Percentiles rank a stretch among this genome's conserved stretches.
phyloP scores from a whole-genome alignment of 2,329 filamentous ascomycete species.

The Trichoderma polysporum region DNA sequence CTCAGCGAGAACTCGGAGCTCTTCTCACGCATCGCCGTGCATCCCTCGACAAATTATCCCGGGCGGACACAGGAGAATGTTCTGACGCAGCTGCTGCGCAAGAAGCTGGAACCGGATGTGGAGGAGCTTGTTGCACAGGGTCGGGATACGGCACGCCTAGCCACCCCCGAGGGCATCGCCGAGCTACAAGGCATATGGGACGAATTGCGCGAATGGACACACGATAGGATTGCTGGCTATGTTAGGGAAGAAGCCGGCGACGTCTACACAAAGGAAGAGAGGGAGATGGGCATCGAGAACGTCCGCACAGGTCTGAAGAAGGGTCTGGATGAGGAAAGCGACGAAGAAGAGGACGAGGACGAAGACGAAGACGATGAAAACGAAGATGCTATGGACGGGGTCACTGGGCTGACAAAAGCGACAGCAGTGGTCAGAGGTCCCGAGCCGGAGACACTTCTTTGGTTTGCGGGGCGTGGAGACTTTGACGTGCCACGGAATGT shows the following conservation, averaged over 20 bases:
- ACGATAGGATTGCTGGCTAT: conserved; percentile 42
- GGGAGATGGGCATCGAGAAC: conserved; percentile 62
- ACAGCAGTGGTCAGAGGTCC: conserved; percentile 35
- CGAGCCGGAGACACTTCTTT: conserved; percentile 49
- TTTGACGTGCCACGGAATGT: conserved; percentile 47
- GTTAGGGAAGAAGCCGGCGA: conserved; percentile 51
- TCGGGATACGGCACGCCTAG: conserved; percentile 45
- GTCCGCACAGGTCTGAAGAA: conserved; percentile 70
- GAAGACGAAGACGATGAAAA: conserved; percentile 48
- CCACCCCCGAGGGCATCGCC: conserved; percentile 45
- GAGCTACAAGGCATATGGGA: conserved; percentile 58
- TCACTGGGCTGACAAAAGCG: conserved; percentile 25
- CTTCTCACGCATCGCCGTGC: conserved; percentile 68
- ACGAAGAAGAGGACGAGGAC: conserved; percentile 59
- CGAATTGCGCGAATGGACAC: conserved; percentile 43
- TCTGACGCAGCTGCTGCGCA: conserved; percentile 70
- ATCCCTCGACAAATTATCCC: conserved; percentile 74
- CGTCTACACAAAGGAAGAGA: conserved; percentile 71
- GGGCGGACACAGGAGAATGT: conserved; percentile 66
- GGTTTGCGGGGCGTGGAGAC: conserved; percentile 47
- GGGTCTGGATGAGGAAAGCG: conserved; percentile 50
- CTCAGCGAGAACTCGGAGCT: conserved; percentile 65
- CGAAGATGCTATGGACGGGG: conserved; percentile 31
- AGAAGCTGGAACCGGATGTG: conserved; percentile 77
- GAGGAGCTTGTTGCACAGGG: conserved; percentile 71